Percentiles rank a stretch among this genome's conserved stretches.
Conservation (phyloP, 768 basidiomycete species). For the Suillus bovinus region DNA sequence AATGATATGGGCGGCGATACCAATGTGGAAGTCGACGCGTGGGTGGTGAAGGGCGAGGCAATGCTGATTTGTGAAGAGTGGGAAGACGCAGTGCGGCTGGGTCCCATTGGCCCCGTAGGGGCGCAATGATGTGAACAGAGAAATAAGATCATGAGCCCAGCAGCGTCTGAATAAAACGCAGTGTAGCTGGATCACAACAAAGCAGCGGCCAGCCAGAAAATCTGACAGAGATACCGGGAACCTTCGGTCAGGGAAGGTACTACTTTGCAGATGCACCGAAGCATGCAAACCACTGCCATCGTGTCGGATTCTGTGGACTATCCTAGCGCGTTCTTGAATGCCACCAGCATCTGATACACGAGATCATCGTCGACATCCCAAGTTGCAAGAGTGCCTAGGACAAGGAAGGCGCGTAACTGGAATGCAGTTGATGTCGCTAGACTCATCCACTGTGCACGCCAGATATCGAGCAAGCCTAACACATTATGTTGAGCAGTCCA, state of each 20-base stretch:
- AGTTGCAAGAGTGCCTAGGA: slow-evolving; percentile 78
- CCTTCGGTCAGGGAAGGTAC: too few species aligned
- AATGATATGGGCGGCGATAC: slow-evolving; percentile 44
- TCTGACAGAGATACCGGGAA: too few species aligned
- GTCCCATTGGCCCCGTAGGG: too few species aligned
- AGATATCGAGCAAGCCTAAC: slow-evolving; percentile 76
- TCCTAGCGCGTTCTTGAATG: slow-evolving; percentile 70
- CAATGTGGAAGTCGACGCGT: slow-evolving; percentile 70
- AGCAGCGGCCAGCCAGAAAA: too few species aligned
- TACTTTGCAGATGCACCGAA: slow-evolving; percentile 79
- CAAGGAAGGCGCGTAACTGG: slow-evolving; percentile 85
- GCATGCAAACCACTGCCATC: slow-evolving; percentile 79
- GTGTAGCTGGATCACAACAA: slow-evolving; percentile 59
- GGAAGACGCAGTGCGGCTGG: slow-evolving; percentile 87
- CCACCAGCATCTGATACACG: slow-evolving; percentile 89
- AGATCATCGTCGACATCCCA: slow-evolving; percentile 92
- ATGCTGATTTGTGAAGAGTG: slow-evolving; percentile 75
- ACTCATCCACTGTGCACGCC: slow-evolving; percentile 94
- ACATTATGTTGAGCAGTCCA: slow-evolving; percentile 10
- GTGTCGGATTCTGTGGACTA: slow-evolving; percentile 72
- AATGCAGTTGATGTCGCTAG: slow-evolving; percentile 86
- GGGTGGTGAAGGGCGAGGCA: slow-evolving; percentile 73
- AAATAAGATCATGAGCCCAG: too few species aligned
- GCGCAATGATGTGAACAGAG: too few species aligned
- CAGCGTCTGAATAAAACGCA: too few species aligned